Evolutionary conservation across 495 filamentous ascomycete genomes (phyloP).

Genomic region (Choiromyces venosus): DNA sequence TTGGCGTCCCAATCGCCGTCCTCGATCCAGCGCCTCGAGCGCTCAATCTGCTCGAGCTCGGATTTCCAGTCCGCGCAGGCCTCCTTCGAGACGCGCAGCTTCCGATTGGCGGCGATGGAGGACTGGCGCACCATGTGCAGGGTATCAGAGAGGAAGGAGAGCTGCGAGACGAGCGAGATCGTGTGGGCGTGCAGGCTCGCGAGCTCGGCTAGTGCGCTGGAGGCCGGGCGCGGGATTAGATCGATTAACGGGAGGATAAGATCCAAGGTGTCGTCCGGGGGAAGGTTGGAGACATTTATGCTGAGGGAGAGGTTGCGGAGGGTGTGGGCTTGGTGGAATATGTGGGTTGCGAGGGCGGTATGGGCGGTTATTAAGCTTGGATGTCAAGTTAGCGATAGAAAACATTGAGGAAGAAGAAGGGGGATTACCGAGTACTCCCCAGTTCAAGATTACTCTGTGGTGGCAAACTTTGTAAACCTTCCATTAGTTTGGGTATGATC

Average conservation of each 20-base stretch:
- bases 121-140: constrained; percentile 91
- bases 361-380: constrained; percentile 79
- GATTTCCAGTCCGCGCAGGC: constrained; percentile 74
- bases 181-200: constrained; percentile 61
- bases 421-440: constrained; percentile 35
- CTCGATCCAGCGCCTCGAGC: constrained; percentile 73
- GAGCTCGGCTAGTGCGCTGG: constrained; percentile 44
- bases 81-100: constrained; percentile 69
- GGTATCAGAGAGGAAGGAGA: constrained; percentile 82
- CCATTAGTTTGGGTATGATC: constrained; percentile 50
- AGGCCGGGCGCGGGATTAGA: constrained; percentile 46
- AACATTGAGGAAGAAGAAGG: background rate
- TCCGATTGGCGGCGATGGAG: constrained; percentile 67
- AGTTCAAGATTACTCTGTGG: constrained; percentile 56
- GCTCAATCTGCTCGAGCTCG: constrained; percentile 74
- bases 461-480: constrained; percentile 68
- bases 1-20: constrained; percentile 73
- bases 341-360: constrained; percentile 73
- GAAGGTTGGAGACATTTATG: constrained; percentile 49
- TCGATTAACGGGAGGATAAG: constrained; percentile 55
- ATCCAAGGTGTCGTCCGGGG: constrained; percentile 52
- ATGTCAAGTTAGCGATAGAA: constrained; percentile 30
- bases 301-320: constrained; percentile 71
- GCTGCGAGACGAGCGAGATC: constrained; percentile 67
- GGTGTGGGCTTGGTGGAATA: constrained; percentile 75